Conservation (phyloP, 2,329 filamentous ascomycete species). For the Hypoxylon sp. region DNA sequence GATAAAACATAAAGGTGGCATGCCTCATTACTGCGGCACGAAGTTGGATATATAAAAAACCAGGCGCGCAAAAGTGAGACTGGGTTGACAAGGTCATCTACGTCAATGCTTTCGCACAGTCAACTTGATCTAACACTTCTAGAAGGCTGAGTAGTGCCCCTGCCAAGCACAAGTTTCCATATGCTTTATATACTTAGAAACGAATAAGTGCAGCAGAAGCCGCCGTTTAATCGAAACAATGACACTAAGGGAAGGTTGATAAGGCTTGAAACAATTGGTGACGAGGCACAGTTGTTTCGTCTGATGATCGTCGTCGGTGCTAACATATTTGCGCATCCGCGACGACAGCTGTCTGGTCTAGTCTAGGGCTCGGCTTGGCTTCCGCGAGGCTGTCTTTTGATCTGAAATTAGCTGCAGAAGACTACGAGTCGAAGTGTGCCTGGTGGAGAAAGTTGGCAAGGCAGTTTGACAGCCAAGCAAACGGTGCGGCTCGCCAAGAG, state of each 20-base stretch:
- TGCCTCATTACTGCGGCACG: background rate
- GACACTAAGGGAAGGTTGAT: conserved; percentile 2
- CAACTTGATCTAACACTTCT: background rate
- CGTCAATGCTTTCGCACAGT: background rate
- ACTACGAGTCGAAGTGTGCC: conserved; percentile 1
- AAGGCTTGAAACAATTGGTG: conserved; percentile 30
- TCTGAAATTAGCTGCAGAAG: conserved; percentile 4
- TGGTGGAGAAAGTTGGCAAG: conserved; percentile 22
- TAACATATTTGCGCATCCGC: conserved; percentile 25
- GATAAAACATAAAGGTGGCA: background rate
- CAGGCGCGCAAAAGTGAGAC: background rate
- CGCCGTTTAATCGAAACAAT: background rate
- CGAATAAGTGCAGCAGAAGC: background rate
- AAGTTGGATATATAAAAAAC: background rate
- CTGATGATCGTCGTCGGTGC: conserved; percentile 23
- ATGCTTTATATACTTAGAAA: background rate
- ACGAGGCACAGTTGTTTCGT: conserved; percentile 32
- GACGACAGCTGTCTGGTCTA: conserved; percentile 30
- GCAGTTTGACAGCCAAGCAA: conserved; percentile 22
- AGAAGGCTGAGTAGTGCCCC: background rate
- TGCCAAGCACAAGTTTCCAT: background rate
- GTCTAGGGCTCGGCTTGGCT: conserved; percentile 22
- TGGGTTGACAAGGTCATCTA: background rate
- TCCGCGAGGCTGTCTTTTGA: conserved; percentile 17
- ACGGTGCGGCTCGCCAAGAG: conserved; percentile 40